Evolutionary conservation across 2,329 filamentous ascomycete genomes (phyloP).

Genomic region (Alternaria triticimaculans): DNA sequence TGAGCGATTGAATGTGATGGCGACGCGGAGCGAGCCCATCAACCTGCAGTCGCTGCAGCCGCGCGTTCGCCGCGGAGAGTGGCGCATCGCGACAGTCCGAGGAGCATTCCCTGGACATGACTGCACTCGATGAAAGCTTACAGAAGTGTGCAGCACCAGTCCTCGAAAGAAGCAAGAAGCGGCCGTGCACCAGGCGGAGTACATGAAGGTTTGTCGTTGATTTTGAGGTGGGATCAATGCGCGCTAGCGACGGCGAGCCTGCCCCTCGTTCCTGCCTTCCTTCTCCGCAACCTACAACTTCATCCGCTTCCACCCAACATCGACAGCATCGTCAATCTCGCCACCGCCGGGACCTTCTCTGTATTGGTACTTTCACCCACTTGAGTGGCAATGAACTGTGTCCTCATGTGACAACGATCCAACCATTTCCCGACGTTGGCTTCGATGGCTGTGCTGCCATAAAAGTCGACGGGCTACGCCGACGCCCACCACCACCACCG

Average conservation of each 20-base stretch:
- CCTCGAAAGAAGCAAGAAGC: background rate
- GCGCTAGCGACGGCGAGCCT: conserved; percentile 1
- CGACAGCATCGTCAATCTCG: background rate
- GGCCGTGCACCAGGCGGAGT: background rate
- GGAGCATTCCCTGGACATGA: background rate
- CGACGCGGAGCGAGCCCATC: background rate
- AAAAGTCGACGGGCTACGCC: background rate
- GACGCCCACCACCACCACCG: background rate
- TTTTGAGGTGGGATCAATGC: conserved; percentile 8
- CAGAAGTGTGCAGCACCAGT: background rate
- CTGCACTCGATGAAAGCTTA: background rate
- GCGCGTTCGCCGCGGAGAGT: background rate
- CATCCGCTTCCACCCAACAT: background rate
- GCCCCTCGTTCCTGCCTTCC: background rate
- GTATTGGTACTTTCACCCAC: background rate
- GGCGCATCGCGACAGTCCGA: background rate
- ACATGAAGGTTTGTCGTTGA: conserved; percentile 2
- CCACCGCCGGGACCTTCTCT: background rate
- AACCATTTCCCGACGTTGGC: background rate
- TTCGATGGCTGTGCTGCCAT: background rate
- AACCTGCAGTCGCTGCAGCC: background rate
- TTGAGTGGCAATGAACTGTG: too few relatives aligned
- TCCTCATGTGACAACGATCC: background rate
- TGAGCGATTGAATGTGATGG: background rate
- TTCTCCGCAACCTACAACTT: background rate